Base-by-base conservation (phyloP, 345 rosid species). In the Trapa bicornis region DNA sequence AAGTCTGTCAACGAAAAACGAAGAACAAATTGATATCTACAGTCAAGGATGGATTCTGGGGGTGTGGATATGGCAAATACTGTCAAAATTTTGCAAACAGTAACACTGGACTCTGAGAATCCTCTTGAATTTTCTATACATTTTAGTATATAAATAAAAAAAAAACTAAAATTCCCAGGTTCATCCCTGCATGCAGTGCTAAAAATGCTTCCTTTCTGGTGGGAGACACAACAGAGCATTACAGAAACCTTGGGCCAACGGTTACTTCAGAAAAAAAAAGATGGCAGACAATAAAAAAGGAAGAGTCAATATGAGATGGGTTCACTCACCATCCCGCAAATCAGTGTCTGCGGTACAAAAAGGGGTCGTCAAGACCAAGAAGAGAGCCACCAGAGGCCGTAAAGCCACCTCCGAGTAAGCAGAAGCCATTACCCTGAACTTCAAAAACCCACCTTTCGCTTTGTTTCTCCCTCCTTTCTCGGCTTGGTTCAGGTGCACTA, bases 241-340 rank as follows among this genome's bases (percentile, higher is more conserved):
- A 22, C 35, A 54, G 32, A 37, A 0, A 33, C 63, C 11, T 0
- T 32, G 63, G 37, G 63, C 1, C 10, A 6, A 22, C 13, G 36
- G 10, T 29, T 2, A 32, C 9, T 57, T 22, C 62, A 22, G 29
- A 22, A 22, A 22, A 22, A 6, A n/a, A 8, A 3, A 56, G 29
- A 13, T 50, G n/a, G 17, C 62, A 50, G 50, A 50, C 33, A 36
- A 36, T n/a, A 62, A 64, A 32, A 39, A 32, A 39, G 39, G 58
- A 63, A 62, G 35, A 52, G 37, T n/a, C 22, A 67, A 2, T 29
- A 7, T 11, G 42, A 50, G 48, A 47, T 12, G n/a, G 68, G 16
- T n/a, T 53, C 11, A 37, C 68, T 45, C 32, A 65, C 73, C 73
- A 54, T 71, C 73, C 22, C 68, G 68, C 35, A 52, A 45, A 48